Percentiles rank a stretch among this genome's conserved stretches.
Conservation (phyloP, 805 yeast species). For the Candida arabinofermentans region DNA sequence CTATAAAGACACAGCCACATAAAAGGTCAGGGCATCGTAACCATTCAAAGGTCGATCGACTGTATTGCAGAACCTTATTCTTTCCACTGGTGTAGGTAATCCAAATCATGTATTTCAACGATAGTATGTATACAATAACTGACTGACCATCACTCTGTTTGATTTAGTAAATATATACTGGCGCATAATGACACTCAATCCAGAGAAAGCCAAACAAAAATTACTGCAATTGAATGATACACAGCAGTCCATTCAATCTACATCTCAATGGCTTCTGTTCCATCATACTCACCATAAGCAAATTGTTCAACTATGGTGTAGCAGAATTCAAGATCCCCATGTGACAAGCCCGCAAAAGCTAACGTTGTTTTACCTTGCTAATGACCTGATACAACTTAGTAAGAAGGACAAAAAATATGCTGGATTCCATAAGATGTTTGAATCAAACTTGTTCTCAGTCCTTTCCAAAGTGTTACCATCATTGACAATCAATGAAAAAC, state of each 20-base stretch:
- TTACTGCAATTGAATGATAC: conserved; percentile 49
- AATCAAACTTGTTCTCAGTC: conserved; percentile 41
- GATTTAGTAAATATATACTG: neutral
- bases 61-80: no score
- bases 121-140: no score
- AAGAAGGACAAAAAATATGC: conserved; percentile 51
- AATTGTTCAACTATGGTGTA: conserved; percentile 52
- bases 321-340: conserved; percentile 10
- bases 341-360: conserved; percentile 34
- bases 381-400: conserved; percentile 80
- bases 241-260: conserved; percentile 69
- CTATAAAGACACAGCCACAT: no score
- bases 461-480: conserved; percentile 31
- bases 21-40: no score
- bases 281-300: conserved; percentile 55
- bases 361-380: conserved; percentile 64
- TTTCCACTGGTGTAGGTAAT: no score
- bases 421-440: conserved; percentile 58
- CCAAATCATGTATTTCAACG: no score
- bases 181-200: conserved; percentile 45
- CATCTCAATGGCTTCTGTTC: conserved; percentile 68
- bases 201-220: conserved; percentile 45
- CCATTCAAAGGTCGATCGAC: no score
- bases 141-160: neutral
- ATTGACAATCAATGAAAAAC: conserved; percentile 23